Conservation (phyloP, 768 basidiomycete genomes). For the Hemileccinum rubropunctum region DNA sequence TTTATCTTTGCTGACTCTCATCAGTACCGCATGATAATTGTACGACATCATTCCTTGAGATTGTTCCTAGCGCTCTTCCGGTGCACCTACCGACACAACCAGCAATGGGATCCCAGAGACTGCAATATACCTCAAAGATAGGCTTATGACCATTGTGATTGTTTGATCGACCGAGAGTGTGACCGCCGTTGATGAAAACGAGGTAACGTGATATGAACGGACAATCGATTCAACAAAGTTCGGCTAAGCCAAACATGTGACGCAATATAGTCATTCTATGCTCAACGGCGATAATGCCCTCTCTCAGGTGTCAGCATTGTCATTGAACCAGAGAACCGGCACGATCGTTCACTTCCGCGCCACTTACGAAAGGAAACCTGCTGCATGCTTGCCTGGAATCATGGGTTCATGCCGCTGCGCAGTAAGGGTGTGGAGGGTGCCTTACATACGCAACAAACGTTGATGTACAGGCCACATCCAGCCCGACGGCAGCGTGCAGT, state of each 20-base stretch:
- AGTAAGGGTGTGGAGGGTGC: slow-evolving; percentile 16
- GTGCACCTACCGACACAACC: slow-evolving; percentile 1
- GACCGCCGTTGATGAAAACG: background rate
- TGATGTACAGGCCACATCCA: slow-evolving; percentile 12
- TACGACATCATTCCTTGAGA: slow-evolving; percentile 26
- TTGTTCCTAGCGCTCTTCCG: slow-evolving; percentile 19
- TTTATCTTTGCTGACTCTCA: slow-evolving; percentile 27
- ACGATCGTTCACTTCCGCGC: slow-evolving; percentile 28
- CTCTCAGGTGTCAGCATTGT: slow-evolving; percentile 13
- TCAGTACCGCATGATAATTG: slow-evolving; percentile 19
- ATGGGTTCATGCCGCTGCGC: slow-evolving; percentile 15
- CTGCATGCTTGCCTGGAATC: slow-evolving; percentile 20
- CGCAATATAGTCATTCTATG: slow-evolving; percentile 24
- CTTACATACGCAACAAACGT: slow-evolving; percentile 25
- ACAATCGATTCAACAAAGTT: slow-evolving; percentile 6
- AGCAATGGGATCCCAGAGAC: background rate
- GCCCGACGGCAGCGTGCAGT: slow-evolving; percentile 4
- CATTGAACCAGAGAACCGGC: slow-evolving; percentile 18
- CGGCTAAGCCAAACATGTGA: slow-evolving; percentile 20
- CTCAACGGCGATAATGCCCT: slow-evolving; percentile 12
- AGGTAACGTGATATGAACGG: slow-evolving; percentile 2
- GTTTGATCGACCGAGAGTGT: slow-evolving; percentile 2
- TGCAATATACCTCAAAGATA: background rate
- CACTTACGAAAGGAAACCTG: slow-evolving; percentile 28
- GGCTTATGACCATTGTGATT: background rate